Evolutionary conservation across 2,329 filamentous ascomycete genomes (phyloP), one percentile per base, ranked within the genome.

Genomic region (Incumbomyces lentus): DNA sequence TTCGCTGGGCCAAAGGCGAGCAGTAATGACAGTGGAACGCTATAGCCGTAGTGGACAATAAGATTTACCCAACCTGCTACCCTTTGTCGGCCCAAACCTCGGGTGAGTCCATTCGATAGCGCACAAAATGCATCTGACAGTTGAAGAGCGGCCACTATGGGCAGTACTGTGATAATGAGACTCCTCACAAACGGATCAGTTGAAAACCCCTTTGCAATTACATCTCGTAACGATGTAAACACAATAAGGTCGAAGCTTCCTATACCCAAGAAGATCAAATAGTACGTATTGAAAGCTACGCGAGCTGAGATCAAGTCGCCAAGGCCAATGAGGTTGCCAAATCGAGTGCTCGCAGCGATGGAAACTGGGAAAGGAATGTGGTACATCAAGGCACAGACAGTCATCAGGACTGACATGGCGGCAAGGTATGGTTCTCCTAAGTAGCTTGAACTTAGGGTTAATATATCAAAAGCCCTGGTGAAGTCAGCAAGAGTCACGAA

Each of bases 351-450:
- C 0, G 82, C 78, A 3, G 86, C 86, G 46, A 94, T 85, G 32
- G 81, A 83, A 54, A 92, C 76, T 0, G 87, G 83, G 64, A 93
- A 93, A 0, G 86, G 85, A 40, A 93, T 79, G 64, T 90, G 85
- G 58, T 79, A 88, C 69, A 88, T 81, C 47, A 88, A 76, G 59
- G 90, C 84, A 60, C 90, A 86, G 34, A 89, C 67, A 0, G 81
- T 86, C 40, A 80, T 75, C 4, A 94, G 67, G 7, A 92, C 79
- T 44, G 81, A 86, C 64, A 93, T 86, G 1, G 87, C 86, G 0
- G 86, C 87, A 2, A 93, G 73, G 54, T 83, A 78, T 26, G 78
- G 77, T 2, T 82, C 74, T 5, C 81, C 81, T 44, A 92, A 78
- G 55, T 81, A 82, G 47, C 80, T 83, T 0, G 82, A 75, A 12